Evolutionary conservation across 2,329 filamentous ascomycete species (phyloP).

Genomic region (Dendryphion nanum): DNA sequence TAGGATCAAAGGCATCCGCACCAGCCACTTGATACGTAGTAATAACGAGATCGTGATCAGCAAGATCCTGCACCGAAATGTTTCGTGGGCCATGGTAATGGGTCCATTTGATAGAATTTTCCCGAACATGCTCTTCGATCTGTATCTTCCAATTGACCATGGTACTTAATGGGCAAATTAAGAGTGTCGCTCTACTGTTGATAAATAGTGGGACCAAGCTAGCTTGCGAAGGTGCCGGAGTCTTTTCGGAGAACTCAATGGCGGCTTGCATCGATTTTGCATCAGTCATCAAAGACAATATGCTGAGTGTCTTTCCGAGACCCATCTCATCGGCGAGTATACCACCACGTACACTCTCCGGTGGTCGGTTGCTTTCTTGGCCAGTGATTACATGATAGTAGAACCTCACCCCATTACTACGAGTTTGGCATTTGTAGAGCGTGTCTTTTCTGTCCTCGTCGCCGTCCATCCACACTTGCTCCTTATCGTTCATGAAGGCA

Average conservation of each 20-base stretch:
- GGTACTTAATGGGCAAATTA: conserved; percentile 87
- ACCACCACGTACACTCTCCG: conserved; percentile 41
- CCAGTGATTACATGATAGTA: conserved; percentile 88
- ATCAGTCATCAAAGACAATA: conserved; percentile 72
- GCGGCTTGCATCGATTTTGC: conserved; percentile 59
- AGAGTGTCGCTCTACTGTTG: conserved; percentile 77
- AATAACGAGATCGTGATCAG: conserved; percentile 77
- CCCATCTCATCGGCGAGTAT: conserved; percentile 54
- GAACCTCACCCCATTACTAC: conserved; percentile 56
- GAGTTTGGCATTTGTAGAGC: conserved; percentile 69
- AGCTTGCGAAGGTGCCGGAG: conserved; percentile 41
- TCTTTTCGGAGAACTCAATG: conserved; percentile 56
- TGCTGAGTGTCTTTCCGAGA: conserved; percentile 63
- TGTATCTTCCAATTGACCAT: conserved; percentile 95
- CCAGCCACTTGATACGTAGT: conserved; percentile 90
- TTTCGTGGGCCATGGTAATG: conserved; percentile 84
- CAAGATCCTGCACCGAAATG: conserved; percentile 64
- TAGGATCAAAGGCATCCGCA: conserved; percentile 63
- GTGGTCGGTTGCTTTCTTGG: conserved; percentile 29
- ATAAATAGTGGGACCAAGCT: conserved; percentile 33
- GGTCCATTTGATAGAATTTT: conserved; percentile 64
- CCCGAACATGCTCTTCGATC: conserved; percentile 75
- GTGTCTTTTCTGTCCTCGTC: conserved; percentile 67
- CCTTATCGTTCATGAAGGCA: conserved; percentile 78
- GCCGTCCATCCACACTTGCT: conserved; percentile 61